These are phyloP conservation scores for Stephanodiscus minutulus DNA, from an alignment of 108 stramenopile genomes.

Conservation along the genomic window DNA sequence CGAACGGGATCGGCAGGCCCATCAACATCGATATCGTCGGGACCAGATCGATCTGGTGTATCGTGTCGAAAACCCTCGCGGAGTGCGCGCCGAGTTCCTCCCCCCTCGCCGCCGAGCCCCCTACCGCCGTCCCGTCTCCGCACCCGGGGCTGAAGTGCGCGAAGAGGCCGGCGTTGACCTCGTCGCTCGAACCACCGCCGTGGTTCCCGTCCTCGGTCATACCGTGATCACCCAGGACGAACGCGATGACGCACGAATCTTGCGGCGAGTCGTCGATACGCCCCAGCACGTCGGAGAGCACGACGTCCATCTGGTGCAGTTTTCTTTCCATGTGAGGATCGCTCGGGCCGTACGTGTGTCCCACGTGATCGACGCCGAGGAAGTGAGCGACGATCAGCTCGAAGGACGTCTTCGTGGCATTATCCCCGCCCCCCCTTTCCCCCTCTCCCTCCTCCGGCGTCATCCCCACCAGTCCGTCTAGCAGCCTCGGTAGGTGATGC, in stretches of 20 bases:
- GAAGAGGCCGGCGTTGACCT: conserved; percentile 92
- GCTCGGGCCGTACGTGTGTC: conserved; percentile 94
- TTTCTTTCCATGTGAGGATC: conserved; percentile 88
- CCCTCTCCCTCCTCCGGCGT: not conserved
- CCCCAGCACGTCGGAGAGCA: conserved; percentile 59
- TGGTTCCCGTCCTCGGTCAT: conserved; percentile 99
- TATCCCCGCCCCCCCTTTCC: not conserved
- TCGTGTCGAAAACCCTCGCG: conserved; percentile 25
- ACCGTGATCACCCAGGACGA: conserved; percentile 95
- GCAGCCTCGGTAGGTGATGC: conserved; percentile 59
- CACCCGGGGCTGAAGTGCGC: conserved; percentile 82
- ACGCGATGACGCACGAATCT: conserved; percentile 62
- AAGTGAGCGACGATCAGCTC: conserved; percentile 20
- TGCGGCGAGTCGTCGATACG: conserved; percentile 58
- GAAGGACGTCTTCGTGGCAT: conserved; percentile 20
- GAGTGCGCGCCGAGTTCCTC: conserved; percentile 27
- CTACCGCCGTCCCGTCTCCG: conserved; percentile 29
- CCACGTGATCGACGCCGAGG: conserved; percentile 94
- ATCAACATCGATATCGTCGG: conserved; percentile 90
- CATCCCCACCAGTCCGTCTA: conserved; percentile 48
- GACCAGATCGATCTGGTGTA: conserved; percentile 93
- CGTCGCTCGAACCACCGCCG: conserved; percentile 95
- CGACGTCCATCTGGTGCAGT: conserved; percentile 89
- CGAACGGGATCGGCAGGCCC: conserved; percentile 94
- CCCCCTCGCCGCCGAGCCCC: conserved; percentile 22